These are phyloP conservation scores for Leucocoprinus birnbaumii DNA, from an alignment of 768 basidiomycete genomes.

Conservation along the genomic window DNA sequence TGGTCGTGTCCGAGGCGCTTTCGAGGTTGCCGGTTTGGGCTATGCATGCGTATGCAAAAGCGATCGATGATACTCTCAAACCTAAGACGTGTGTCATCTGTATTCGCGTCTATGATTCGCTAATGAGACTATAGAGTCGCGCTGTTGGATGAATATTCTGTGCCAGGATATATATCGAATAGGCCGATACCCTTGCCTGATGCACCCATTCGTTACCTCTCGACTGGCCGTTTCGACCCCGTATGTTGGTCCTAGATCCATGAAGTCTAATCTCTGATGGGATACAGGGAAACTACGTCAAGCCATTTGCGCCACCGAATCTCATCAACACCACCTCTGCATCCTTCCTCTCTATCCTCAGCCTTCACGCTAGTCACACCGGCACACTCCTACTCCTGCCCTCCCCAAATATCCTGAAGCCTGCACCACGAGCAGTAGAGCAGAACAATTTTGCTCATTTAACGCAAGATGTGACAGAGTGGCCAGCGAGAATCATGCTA, in stretches of 20 bases:
- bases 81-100: slow-evolving; percentile 39
- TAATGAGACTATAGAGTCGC: slow-evolving; percentile 33
- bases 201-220: slow-evolving; percentile 54
- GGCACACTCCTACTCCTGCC: slow-evolving; percentile 46
- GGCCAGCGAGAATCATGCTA: slow-evolving; percentile 32
- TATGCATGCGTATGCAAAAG: slow-evolving; percentile 46
- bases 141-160: slow-evolving; percentile 52
- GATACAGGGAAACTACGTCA: slow-evolving; percentile 28
- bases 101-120: background rate
- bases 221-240: slow-evolving; percentile 20
- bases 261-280: slow-evolving; percentile 12
- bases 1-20: slow-evolving; percentile 53
- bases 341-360: slow-evolving; percentile 42
- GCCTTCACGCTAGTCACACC: slow-evolving; percentile 12
- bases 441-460: slow-evolving; percentile 29
- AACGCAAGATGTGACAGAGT: slow-evolving; percentile 29
- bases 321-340: slow-evolving; percentile 54
- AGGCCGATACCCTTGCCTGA: slow-evolving; percentile 31
- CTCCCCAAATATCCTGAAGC: slow-evolving; percentile 36
- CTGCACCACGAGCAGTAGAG: slow-evolving; percentile 37
- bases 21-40: slow-evolving; percentile 45
- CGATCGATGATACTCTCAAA: slow-evolving; percentile 37
- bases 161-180: slow-evolving; percentile 42
- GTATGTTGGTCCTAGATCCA: slow-evolving; percentile 17
- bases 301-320: slow-evolving; percentile 53